Base-by-base conservation (phyloP, 73 alveolate species). In the Paramecium biaurelia region DNA sequence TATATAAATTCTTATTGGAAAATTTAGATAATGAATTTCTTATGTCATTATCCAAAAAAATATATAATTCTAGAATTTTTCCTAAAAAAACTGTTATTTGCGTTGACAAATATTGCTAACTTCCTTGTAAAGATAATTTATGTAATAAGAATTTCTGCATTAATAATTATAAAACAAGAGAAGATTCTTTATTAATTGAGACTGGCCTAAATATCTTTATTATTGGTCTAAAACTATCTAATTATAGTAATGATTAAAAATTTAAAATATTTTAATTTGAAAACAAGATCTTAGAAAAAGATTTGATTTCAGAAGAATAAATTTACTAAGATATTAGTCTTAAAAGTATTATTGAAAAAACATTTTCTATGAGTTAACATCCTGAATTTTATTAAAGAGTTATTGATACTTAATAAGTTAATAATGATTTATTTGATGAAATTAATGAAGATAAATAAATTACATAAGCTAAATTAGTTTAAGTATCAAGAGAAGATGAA, bases 401-500 rank as follows among this genome's bases (percentile, higher is more conserved):
- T 26, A 26, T 23, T 63, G 84, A 63, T 23, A 32, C 21, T 26
- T 23, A 63, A 3, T 30, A 2, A 26, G 23, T 47, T 0, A 26
- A 63, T 32, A 32, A 63, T 12, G 84, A 63, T 26, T 63, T 30
- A 32, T 26, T 63, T 63, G 41, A 63, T 30, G 84, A 63, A 28
- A 1, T 63, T 32, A 63, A 12, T 63, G 28, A 53, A 53, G 26
- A 53, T 0, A 63, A 26, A 26, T 12, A 47, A 15, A 12, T 14
- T 47, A 15, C 59, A 47, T 6, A 24, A 63, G 49, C 84, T 10
- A 11, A 26, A 63, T 11, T 63, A 26, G 45, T 63, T 6, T 30
- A 63, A 53, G 68, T 53, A 18, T 53, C 68, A 26, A 74, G 87
- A 12, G 32, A 37, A 14, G 59, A 74, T 74, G 87, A 74, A 74